phyloP scores from a whole-genome alignment of 2,329 filamentous ascomycete genomes.

The Diaporthe eres region DNA sequence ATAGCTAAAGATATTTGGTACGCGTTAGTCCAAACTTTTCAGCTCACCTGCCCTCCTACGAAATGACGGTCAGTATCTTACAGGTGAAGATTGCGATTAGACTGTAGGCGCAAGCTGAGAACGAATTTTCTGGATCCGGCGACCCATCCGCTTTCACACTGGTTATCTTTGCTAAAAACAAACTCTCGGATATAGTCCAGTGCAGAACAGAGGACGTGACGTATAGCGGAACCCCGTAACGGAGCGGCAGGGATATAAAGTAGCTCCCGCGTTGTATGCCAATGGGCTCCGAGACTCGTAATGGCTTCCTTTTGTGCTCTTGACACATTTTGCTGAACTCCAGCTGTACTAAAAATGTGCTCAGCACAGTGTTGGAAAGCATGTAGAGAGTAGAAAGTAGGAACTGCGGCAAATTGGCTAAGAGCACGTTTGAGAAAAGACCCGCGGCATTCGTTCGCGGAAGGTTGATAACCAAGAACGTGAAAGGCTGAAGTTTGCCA shows the following conservation, averaged over 20 bases:
- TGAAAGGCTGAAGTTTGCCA: conserved; percentile 47
- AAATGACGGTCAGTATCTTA: not conserved
- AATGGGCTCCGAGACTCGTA: conserved; percentile 58
- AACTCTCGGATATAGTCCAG: conserved; percentile 63
- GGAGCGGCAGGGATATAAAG: conserved; percentile 60
- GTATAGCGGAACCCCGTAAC: conserved; percentile 58
- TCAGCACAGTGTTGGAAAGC: conserved; percentile 60
- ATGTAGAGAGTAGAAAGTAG: conserved; percentile 62
- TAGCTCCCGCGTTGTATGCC: conserved; percentile 59
- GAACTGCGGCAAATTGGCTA: conserved; percentile 63
- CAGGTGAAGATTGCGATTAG: conserved; percentile 47
- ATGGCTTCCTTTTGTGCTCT: conserved; percentile 49
- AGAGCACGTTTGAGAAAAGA: conserved; percentile 52
- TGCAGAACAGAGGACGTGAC: conserved; percentile 55
- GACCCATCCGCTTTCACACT: conserved; percentile 45
- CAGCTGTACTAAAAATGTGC: conserved; percentile 58
- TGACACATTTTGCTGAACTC: conserved; percentile 61
- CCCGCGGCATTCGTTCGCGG: conserved; percentile 47
- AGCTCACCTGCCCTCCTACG: no score
- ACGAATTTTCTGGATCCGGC: conserved; percentile 47
- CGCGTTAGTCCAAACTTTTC: not conserved
- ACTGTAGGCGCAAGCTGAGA: conserved; percentile 51
- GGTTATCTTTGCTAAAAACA: conserved; percentile 59
- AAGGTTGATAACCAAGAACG: conserved; percentile 48
- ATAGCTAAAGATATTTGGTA: not conserved